Percentiles rank a stretch among this genome's conserved stretches.
Evolutionary conservation across 2,329 filamentous ascomycete species (phyloP).

Genomic region (Seiridium unicorne): DNA sequence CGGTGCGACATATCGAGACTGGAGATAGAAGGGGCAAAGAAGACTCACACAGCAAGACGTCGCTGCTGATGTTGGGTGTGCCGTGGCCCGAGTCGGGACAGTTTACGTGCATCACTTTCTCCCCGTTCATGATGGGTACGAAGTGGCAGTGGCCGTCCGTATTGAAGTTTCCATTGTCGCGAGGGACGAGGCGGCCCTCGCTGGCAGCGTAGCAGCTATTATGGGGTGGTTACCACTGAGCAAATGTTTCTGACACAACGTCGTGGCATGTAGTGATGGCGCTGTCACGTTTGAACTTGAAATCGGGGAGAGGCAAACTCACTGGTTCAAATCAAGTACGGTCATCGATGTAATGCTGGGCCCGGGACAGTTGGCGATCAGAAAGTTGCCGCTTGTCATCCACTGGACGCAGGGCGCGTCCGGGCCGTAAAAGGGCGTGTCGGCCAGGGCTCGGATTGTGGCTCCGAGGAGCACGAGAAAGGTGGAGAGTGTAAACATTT

Average conservation of each 20-base stretch:
- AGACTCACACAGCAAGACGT: neutral
- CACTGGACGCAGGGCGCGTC: neutral
- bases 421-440: neutral
- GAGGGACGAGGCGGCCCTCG: neutral
- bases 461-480: neutral
- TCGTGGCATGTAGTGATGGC: no score
- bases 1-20: neutral
- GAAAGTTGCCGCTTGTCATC: neutral
- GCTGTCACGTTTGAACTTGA: no score
- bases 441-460: neutral
- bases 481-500: neutral
- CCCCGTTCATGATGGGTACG: neutral
- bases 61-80: neutral
- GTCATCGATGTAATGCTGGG: neutral
- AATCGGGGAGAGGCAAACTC: neutral
- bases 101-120: neutral
- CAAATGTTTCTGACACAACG: neutral
- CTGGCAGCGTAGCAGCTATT: neutral
- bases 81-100: neutral
- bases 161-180: neutral
- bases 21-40: neutral
- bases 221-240: neutral
- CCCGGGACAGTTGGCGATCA: conserved; percentile 1
- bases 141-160: neutral
- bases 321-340: neutral